Conservation (phyloP, 345 rosid genomes). For the Rubroshorea leprosula region DNA sequence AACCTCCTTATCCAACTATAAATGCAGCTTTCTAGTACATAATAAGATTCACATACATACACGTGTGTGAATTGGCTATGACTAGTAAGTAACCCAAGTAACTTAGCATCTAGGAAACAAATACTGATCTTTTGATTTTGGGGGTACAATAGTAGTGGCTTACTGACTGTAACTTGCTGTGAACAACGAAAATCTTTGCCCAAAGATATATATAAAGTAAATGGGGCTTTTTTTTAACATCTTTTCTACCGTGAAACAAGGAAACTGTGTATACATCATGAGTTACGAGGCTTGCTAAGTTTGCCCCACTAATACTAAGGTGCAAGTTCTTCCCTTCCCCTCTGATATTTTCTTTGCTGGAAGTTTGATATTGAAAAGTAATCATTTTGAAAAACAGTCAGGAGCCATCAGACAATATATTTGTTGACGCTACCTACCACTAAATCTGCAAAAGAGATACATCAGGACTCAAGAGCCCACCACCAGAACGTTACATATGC, state of each 20-base stretch:
- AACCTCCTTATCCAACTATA: conserved; percentile 7
- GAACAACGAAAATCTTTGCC: background rate
- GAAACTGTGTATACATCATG: background rate
- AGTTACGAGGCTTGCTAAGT: background rate
- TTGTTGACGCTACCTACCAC: too few species aligned
- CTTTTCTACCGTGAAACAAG: background rate
- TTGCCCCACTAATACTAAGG: too few species aligned
- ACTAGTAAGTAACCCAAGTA: background rate
- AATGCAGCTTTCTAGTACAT: conserved; percentile 18
- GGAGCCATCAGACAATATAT: too few species aligned
- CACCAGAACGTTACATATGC: too few species aligned
- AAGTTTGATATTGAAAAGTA: too few species aligned
- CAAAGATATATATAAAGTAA: background rate
- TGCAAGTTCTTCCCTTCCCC: too few species aligned
- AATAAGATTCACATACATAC: conserved; percentile 1
- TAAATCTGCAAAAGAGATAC: too few species aligned
- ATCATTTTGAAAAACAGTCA: too few species aligned
- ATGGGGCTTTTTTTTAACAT: too few species aligned
- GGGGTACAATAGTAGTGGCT: background rate
- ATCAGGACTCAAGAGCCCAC: too few species aligned
- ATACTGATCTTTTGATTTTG: background rate
- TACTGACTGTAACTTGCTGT: background rate
- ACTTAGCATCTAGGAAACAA: background rate
- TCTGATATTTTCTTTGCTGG: too few species aligned
- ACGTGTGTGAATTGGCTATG: background rate